Evolutionary conservation across 2,329 filamentous ascomycete species (phyloP).

Genomic region (Madurella mycetomatis): DNA sequence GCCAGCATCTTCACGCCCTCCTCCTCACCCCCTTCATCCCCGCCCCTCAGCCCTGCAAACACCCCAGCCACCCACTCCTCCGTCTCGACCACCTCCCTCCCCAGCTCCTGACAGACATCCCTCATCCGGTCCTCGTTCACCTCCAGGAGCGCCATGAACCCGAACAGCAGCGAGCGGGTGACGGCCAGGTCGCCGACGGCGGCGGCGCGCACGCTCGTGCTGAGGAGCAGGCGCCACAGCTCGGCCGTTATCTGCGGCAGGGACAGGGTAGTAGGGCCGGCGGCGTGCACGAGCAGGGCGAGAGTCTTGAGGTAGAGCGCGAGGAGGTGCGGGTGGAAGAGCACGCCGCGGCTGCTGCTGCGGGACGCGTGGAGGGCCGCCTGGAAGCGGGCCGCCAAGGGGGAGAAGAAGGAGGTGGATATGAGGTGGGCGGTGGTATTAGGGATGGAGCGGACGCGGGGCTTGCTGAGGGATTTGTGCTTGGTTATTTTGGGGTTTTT

Average conservation of each 20-base stretch:
- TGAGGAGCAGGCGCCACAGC: constrained; percentile 75
- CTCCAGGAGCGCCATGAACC: constrained; percentile 74
- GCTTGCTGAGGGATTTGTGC: constrained; percentile 23
- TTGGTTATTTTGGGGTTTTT: constrained; percentile 27
- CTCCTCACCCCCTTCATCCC: constrained; percentile 59
- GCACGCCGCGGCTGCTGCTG: constrained; percentile 48
- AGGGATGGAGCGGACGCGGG: constrained; percentile 54
- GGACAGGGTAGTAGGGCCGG: constrained; percentile 71
- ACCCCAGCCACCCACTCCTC: constrained; percentile 78
- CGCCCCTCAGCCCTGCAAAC: constrained; percentile 58
- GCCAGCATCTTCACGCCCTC: constrained; percentile 74
- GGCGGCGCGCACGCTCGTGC: constrained; percentile 53
- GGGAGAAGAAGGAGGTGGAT: constrained; percentile 75
- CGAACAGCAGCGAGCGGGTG: constrained; percentile 70
- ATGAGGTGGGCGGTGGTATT: constrained; percentile 78
- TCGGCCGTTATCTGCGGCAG: constrained; percentile 79
- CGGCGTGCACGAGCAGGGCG: constrained; percentile 74
- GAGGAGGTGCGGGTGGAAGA: constrained; percentile 71
- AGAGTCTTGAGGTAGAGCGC: constrained; percentile 81
- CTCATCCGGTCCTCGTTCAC: constrained; percentile 70
- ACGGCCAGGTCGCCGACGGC: constrained; percentile 60
- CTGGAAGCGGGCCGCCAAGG: constrained; percentile 76
- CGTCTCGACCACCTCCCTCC: constrained; percentile 76
- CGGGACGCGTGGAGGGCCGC: constrained; percentile 46
- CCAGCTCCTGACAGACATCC: constrained; percentile 67